These are phyloP conservation scores for Stephania yunnanensis DNA, from an alignment of 164 flowering plant species.

Conservation along the genomic window DNA sequence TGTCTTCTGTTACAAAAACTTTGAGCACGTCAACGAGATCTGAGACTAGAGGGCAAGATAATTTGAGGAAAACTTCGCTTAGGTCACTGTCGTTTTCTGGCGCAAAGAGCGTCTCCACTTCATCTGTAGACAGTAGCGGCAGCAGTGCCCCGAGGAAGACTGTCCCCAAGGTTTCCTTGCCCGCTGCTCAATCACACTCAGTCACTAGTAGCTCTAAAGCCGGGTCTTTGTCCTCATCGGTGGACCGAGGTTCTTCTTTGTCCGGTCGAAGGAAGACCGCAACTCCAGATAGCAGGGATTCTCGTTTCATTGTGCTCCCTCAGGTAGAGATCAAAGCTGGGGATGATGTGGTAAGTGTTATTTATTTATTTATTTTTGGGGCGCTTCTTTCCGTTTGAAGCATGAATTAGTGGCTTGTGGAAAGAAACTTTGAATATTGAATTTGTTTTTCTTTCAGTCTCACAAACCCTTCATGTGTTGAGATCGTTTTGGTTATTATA, in stretches of 20 bases:
- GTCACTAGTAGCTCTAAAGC: slow-evolving; percentile 50
- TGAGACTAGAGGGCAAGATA: slow-evolving; percentile 35
- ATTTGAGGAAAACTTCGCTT: slow-evolving; percentile 31
- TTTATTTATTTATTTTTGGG: neutral
- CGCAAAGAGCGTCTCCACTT: slow-evolving; percentile 37
- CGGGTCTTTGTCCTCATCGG: slow-evolving; percentile 50
- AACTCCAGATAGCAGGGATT: slow-evolving; percentile 74
- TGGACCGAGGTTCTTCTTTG: slow-evolving; percentile 48
- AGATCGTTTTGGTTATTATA: no score
- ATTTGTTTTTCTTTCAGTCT: neutral
- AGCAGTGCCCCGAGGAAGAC: slow-evolving; percentile 46
- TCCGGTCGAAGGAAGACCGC: slow-evolving; percentile 54
- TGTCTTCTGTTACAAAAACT: slow-evolving; percentile 36
- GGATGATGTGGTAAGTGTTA: slow-evolving; percentile 66
- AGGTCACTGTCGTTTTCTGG: slow-evolving; percentile 47
- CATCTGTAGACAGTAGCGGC: slow-evolving; percentile 54
- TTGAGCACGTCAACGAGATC: slow-evolving; percentile 39
- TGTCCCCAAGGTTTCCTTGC: slow-evolving; percentile 47
- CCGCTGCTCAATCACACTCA: slow-evolving; percentile 50
- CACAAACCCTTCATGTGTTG: no score
- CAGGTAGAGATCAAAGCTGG: slow-evolving; percentile 88
- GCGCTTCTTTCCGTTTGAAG: neutral
- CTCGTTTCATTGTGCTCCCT: slow-evolving; percentile 81
- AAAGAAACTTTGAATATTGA: neutral
- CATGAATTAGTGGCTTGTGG: neutral